Percentiles rank a stretch among this genome's conserved stretches.
These are phyloP conservation scores for Agroathelia rolfsii DNA, from an alignment of 1,284 basidiomycete genomes.

Conservation along the genomic window DNA sequence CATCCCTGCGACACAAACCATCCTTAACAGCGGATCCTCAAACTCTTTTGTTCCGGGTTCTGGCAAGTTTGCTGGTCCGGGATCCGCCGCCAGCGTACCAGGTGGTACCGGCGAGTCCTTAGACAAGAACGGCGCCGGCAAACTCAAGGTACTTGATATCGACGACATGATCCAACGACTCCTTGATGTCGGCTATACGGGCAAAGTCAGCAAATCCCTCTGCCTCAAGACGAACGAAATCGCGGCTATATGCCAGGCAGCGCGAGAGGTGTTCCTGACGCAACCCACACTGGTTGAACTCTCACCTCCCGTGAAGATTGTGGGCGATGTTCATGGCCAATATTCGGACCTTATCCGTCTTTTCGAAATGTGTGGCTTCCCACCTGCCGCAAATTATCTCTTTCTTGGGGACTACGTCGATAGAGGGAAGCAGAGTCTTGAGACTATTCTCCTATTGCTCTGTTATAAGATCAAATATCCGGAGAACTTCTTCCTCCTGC, in stretches of 20 bases:
- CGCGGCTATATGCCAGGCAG: constrained; percentile 90
- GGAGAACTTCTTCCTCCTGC: constrained; percentile 97
- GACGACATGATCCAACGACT: constrained; percentile 98
- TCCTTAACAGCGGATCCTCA: constrained; percentile 43
- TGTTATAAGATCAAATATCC: constrained; percentile 99
- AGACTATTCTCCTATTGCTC: constrained; percentile 92
- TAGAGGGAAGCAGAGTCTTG: constrained; percentile 95
- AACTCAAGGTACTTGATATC: constrained; percentile 74
- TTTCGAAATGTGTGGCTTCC: constrained; percentile 99
- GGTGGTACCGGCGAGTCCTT: constrained; percentile 29
- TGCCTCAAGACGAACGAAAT: constrained; percentile 97
- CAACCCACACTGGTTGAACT: constrained; percentile 98
- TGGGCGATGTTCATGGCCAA: constrained; percentile 98
- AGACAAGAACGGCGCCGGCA: constrained; percentile 33
- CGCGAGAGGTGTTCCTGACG: constrained; percentile 90
- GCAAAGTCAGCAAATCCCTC: constrained; percentile 95
- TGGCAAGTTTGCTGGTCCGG: constrained; percentile 33
- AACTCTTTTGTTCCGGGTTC: constrained; percentile 37
- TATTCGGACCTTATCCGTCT: constrained; percentile 97
- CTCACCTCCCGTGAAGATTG: constrained; percentile 97
- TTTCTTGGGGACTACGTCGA: constrained; percentile 99
- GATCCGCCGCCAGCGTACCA: constrained; percentile 35
- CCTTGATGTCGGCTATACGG: constrained; percentile 94
- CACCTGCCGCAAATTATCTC: constrained; percentile 94
- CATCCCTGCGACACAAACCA: constrained; percentile 63